These are phyloP conservation scores for Aspergillus sp. DNA, from an alignment of 2,329 filamentous ascomycete genomes.

Conservation along the genomic window DNA sequence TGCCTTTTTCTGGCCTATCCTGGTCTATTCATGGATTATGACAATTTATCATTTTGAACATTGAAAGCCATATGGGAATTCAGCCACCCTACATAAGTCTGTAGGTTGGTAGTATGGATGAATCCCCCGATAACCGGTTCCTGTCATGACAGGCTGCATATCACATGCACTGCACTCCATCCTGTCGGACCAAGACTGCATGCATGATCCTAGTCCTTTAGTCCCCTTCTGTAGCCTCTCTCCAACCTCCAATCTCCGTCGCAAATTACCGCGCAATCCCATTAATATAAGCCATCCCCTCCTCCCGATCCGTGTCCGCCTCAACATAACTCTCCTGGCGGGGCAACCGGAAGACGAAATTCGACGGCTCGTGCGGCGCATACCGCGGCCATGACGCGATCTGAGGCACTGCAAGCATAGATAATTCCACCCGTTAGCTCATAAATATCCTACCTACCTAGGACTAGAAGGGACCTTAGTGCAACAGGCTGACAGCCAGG, in stretches of 20 bases:
- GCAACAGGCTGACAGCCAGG: too few relatives aligned
- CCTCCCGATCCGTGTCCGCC: constrained; percentile 24
- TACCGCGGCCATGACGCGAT: constrained; percentile 28
- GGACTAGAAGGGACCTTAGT: background rate
- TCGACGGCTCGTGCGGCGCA: constrained; percentile 10
- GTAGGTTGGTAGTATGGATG: too few relatives aligned
- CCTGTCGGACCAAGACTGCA: too few relatives aligned
- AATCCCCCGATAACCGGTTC: background rate
- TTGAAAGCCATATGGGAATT: background rate
- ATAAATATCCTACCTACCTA: background rate
- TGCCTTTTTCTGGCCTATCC: background rate
- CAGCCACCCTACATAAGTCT: too few relatives aligned
- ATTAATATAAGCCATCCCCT: constrained; percentile 30
- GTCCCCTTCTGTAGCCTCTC: too few relatives aligned
- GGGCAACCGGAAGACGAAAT: constrained; percentile 31
- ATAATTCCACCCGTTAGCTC: background rate
- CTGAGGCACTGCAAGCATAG: constrained; percentile 13
- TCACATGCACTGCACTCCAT: background rate
- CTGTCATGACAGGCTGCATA: background rate
- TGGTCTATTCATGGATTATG: too few relatives aligned
- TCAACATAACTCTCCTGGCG: constrained; percentile 27
- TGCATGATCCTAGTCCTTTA: too few relatives aligned
- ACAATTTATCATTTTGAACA: background rate
- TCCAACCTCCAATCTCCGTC: background rate
- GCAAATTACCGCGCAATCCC: constrained; percentile 21